Percentiles rank a stretch among this genome's conserved stretches.
These are phyloP conservation scores for Phaeotremella skinneri DNA, from an alignment of 768 basidiomycete species.

Conservation along the genomic window DNA sequence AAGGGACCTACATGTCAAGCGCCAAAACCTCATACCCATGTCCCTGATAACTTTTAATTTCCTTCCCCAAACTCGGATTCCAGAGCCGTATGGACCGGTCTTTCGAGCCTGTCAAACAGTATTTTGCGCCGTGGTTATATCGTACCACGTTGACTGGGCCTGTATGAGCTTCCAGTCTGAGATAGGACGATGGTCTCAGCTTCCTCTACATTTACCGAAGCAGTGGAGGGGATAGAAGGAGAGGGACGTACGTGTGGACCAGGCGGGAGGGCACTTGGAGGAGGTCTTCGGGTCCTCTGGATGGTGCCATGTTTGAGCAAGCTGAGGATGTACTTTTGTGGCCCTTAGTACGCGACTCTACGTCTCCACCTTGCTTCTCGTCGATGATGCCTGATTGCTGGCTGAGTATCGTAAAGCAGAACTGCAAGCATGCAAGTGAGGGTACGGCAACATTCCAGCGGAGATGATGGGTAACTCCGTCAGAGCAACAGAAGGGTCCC, in stretches of 20 bases:
- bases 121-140: slow-evolving; percentile 84
- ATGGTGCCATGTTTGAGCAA: background rate
- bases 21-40: slow-evolving; percentile 96
- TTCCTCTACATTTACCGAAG: background rate
- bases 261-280: background rate
- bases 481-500: too few species aligned
- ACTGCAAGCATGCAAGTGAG: too few species aligned
- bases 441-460: too few species aligned
- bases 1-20: slow-evolving; percentile 69
- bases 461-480: too few species aligned
- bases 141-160: slow-evolving; percentile 88
- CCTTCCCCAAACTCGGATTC: slow-evolving; percentile 80
- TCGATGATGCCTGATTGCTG: too few species aligned
- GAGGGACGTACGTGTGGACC: background rate
- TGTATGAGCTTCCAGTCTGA: slow-evolving; percentile 47
- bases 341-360: too few species aligned
- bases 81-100: slow-evolving; percentile 86
- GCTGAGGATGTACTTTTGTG: too few species aligned
- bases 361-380: too few species aligned
- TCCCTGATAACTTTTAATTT: slow-evolving; percentile 84
- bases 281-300: slow-evolving; percentile 3
- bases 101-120: slow-evolving; percentile 88
- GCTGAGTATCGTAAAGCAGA: too few species aligned
- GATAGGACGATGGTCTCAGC: background rate
- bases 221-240: background rate